Evolutionary conservation across 2,329 filamentous ascomycete species (phyloP).

Genomic region (Diaporthe amygdali): DNA sequence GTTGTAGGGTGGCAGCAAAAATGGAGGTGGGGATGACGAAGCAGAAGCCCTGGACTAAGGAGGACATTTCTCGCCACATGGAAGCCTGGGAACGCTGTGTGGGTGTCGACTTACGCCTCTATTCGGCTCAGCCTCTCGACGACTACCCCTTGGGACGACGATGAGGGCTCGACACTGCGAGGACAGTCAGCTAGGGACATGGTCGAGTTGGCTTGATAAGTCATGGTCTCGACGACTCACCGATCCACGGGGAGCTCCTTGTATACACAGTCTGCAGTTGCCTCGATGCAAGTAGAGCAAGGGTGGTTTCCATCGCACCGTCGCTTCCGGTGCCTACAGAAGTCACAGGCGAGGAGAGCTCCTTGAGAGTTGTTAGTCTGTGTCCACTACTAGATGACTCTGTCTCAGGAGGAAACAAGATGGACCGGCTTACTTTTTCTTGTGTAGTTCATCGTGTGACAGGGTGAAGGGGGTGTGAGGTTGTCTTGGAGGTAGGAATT

Average conservation of each 20-base stretch:
- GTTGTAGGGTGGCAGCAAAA: constrained; percentile 32
- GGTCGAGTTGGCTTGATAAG: not conserved
- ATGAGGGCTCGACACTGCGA: constrained; percentile 35
- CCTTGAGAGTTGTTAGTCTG: constrained; percentile 34
- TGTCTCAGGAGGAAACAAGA: constrained; percentile 9
- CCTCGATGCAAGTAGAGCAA: constrained; percentile 44
- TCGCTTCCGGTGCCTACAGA: constrained; percentile 44
- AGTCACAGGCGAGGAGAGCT: constrained; percentile 46
- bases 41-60: not conserved
- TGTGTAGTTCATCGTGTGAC: constrained; percentile 39
- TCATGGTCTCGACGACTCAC: constrained; percentile 16
- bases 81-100: constrained; percentile 25
- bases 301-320: constrained; percentile 44
- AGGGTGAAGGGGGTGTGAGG: not conserved
- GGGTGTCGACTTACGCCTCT: constrained; percentile 32
- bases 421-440: constrained; percentile 38
- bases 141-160: constrained; percentile 39
- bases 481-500: not conserved
- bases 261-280: constrained; percentile 44
- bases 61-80: constrained; percentile 30
- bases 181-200: not conserved
- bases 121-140: constrained; percentile 44
- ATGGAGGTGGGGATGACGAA: not conserved
- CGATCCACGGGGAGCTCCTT: constrained; percentile 40
- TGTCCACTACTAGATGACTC: not conserved